Evolutionary conservation across 306 rosid species (phyloP).

Genomic region (Quercus bicolor): DNA sequence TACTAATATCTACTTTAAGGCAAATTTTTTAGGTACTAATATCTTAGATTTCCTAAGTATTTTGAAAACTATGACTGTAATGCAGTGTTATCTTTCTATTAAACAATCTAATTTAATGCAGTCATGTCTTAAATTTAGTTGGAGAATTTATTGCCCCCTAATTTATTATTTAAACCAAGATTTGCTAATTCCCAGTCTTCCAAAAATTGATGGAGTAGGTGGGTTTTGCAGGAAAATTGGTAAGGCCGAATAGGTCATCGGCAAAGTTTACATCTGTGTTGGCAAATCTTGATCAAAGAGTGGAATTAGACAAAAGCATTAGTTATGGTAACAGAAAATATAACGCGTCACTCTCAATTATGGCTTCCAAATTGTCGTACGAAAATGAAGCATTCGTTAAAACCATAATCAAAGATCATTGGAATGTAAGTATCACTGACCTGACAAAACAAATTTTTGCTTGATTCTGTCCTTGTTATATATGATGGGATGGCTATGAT

Average conservation of each 20-base stretch:
- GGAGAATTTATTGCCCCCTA: no score
- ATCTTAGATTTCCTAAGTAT: no score
- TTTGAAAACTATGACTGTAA: no score
- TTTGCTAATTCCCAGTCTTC: background rate
- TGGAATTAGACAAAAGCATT: conserved; percentile 35
- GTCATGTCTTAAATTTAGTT: no score
- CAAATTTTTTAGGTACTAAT: no score
- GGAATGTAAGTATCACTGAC: conserved; percentile 30
- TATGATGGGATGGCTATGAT: background rate
- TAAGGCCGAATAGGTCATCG: conserved; percentile 27
- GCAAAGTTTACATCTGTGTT: conserved; percentile 12
- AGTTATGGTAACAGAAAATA: conserved; percentile 14
- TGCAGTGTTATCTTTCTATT: no score
- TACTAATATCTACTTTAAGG: background rate
- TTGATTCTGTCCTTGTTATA: background rate
- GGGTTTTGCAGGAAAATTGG: conserved; percentile 25
- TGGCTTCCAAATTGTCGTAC: conserved; percentile 46
- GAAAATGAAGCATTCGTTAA: conserved; percentile 29
- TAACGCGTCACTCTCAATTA: conserved; percentile 27
- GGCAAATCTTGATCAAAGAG: conserved; percentile 27
- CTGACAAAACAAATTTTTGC: background rate
- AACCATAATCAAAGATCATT: conserved; percentile 17
- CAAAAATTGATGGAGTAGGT: no score
- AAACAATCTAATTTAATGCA: no score
- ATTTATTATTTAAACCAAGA: background rate